Conservation (phyloP, 495 filamentous ascomycete genomes). For the Jackrogersella minutella region DNA sequence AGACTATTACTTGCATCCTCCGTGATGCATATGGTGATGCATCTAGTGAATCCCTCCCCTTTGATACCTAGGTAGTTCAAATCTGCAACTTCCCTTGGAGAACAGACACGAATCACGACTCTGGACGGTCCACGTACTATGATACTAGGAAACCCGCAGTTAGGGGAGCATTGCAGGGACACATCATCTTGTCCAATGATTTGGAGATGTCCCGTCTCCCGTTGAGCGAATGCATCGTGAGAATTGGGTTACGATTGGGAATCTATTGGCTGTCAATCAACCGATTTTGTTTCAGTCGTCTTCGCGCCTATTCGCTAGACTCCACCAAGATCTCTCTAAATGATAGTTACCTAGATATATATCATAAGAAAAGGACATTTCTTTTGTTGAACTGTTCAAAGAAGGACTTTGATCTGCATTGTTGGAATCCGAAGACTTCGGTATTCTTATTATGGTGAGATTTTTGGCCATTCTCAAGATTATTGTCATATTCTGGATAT, state of each 20-base stretch:
- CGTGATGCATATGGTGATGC: conserved; percentile 22
- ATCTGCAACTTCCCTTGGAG: conserved; percentile 18
- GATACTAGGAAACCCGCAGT: conserved; percentile 31
- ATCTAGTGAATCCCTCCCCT: conserved; percentile 25
- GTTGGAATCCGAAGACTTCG: background rate
- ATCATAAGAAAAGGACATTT: background rate
- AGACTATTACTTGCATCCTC: conserved; percentile 30
- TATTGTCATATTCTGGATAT: background rate
- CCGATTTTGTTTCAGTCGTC: conserved; percentile 30
- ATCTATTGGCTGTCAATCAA: conserved; percentile 34
- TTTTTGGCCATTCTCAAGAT: background rate
- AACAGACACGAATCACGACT: conserved; percentile 37
- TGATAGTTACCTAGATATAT: background rate
- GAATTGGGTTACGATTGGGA: conserved; percentile 22
- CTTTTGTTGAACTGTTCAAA: background rate
- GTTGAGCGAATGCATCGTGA: conserved; percentile 34
- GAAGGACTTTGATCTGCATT: background rate
- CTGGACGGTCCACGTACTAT: conserved; percentile 37
- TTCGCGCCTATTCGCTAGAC: conserved; percentile 9
- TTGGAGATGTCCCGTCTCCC: conserved; percentile 4
- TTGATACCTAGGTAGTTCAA: conserved; percentile 12
- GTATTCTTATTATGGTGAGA: background rate
- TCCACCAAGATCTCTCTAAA: conserved; percentile 14
- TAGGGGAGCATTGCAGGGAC: conserved; percentile 43
- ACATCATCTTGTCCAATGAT: conserved; percentile 35